A percentile compares a stretch with the other conserved stretches of the same genome.
Evolutionary conservation across 495 filamentous ascomycete genomes (phyloP).

Genomic region (Daldinia loculata): DNA sequence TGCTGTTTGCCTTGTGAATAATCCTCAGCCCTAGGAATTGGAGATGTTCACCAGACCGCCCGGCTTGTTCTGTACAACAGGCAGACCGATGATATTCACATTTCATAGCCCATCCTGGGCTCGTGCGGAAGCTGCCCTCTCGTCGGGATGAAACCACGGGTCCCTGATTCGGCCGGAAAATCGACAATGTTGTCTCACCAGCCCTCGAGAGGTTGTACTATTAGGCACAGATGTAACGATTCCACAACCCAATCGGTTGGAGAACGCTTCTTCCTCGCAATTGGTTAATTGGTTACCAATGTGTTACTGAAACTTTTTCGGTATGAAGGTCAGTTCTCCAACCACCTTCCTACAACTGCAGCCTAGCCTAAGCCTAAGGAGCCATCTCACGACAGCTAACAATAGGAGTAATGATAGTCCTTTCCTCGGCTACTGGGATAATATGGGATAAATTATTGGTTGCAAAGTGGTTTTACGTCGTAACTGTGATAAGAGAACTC

Average conservation of each 20-base stretch:
- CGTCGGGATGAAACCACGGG: not conserved
- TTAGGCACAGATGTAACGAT: not conserved
- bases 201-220: not conserved
- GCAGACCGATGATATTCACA: not conserved
- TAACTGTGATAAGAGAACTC: not conserved
- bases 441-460: not conserved
- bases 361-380: not conserved
- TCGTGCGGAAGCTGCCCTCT: not conserved
- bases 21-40: not conserved
- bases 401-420: not conserved
- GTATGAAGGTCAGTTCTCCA: not conserved
- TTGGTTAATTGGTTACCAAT: not conserved
- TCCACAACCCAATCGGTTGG: not conserved
- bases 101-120: not conserved
- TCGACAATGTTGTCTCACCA: not conserved
- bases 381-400: not conserved
- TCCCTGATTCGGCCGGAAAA: not conserved
- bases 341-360: not conserved
- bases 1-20: not conserved
- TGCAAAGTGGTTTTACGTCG: not conserved
- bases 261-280: not conserved
- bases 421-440: not conserved
- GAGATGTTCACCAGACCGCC: not conserved
- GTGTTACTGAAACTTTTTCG: not conserved
- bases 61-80: not conserved